These are phyloP conservation scores for Fusarium sp. DNA, from an alignment of 2,329 filamentous ascomycete species.

Conservation along the genomic window DNA sequence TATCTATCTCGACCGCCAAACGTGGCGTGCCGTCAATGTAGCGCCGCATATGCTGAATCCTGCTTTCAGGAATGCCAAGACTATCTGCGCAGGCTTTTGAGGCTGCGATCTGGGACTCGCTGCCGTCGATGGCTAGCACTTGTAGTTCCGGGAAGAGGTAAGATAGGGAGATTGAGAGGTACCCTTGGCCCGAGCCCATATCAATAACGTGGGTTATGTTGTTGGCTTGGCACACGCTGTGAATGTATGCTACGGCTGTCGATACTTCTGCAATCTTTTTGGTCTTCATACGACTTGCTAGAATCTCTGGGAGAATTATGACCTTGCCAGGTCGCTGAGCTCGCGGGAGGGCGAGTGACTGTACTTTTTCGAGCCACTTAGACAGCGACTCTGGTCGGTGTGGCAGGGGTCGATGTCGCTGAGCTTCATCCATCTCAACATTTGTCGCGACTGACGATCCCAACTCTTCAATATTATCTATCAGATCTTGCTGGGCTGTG, in stretches of 20 bases:
- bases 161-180: neutral
- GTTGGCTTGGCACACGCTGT: neutral
- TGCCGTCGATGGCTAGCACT: neutral
- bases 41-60: neutral
- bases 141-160: neutral
- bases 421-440: neutral
- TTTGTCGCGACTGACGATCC: neutral
- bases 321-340: neutral
- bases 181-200: neutral
- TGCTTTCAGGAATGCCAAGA: neutral
- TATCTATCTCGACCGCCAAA: neutral
- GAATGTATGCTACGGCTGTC: neutral
- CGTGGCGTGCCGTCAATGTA: neutral
- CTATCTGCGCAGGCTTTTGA: neutral
- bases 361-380: neutral
- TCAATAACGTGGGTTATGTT: neutral
- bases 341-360: neutral
- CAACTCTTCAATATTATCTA: neutral
- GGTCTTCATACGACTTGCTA: neutral
- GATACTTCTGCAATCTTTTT: neutral
- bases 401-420: neutral
- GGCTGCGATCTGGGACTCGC: neutral
- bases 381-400: neutral
- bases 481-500: neutral
- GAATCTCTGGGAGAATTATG: neutral